Base-by-base conservation (phyloP, 345 rosid species). In the Dipteronia sinensis region DNA sequence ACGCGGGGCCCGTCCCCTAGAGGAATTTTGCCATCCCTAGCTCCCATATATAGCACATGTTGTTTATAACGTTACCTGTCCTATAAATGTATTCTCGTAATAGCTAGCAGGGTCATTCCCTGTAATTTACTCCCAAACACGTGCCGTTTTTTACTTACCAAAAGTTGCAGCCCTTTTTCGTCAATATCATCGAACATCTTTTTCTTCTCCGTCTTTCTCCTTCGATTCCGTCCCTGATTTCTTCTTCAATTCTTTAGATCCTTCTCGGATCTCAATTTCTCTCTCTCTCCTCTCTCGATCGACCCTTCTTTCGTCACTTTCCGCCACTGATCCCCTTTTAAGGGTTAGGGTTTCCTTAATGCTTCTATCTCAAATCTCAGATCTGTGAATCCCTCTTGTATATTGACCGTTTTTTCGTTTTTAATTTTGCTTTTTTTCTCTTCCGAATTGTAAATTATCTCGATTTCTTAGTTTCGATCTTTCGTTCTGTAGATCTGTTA, bases 311-410 rank as follows among this genome's bases (percentile, higher is more conserved):
- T 82, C 20, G 8, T 20, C 47, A 16, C 10, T 56, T 27, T 25
- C 61, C 65, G 42, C 76, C 49, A 3, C 19, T 65, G 47, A 29
- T 23, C n/a, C 49, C 2, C 47, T 76, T 70, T 85, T 29, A 78
- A 80, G 80, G 83, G 83, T 80, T 85, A 77, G 81, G 86, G 75
- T 77, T 74, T 56, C 51, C 10, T 23, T 6, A 22, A 61, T 6
- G 42, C 51, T 68, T 71, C 63, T 69, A 74, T 83, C 65, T 74
- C 27, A 13, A 4, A 42, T 72, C 65, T 22, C 63, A 67, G 79
- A 75, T 83, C 82, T 65, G 73, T 10, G 12, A 3, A 22, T 13
- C 22, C 25, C 6, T 19, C 66, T 31, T 51, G 65, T 59, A 40
- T 42, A 71, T 80, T 67, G 2, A 31, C 27, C 29, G 12, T 29